Evolutionary conservation across 805 yeast species (phyloP).

Genomic region (Pichia occidentalis): DNA sequence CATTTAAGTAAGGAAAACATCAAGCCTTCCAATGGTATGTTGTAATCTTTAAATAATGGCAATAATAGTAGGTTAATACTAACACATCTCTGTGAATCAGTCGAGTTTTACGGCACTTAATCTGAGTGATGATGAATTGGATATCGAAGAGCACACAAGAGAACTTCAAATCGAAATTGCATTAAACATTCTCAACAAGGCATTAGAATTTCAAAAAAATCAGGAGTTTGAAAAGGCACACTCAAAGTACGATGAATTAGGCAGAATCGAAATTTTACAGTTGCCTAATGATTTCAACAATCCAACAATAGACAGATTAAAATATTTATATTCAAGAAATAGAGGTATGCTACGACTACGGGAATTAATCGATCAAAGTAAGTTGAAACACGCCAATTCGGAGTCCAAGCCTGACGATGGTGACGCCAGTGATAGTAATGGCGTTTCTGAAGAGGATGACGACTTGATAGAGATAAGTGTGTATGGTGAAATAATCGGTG

Average conservation of each 20-base stretch:
- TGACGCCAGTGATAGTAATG: background rate
- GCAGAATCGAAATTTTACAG: conserved; percentile 60
- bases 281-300: conserved; percentile 33
- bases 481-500: conserved; percentile 13
- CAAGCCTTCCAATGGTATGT: conserved; percentile 8
- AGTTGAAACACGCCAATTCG: too few species aligned
- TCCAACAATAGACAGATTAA: conserved; percentile 67
- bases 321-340: conserved; percentile 76
- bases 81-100: conserved; percentile 22
- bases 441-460: conserved; percentile 8
- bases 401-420: conserved; percentile 2
- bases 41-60: background rate
- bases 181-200: conserved; percentile 64
- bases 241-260: conserved; percentile 51
- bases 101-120: conserved; percentile 79
- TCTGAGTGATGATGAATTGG: conserved; percentile 66
- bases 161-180: conserved; percentile 90
- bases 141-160: conserved; percentile 83
- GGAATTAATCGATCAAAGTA: conserved; percentile 7
- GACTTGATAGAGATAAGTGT: conserved; percentile 24
- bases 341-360: conserved; percentile 66
- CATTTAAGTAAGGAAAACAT: too few species aligned
- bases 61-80: background rate
- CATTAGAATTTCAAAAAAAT: conserved; percentile 54
- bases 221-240: conserved; percentile 45